A percentile compares a stretch with the other conserved stretches of the same genome.
phyloP scores from a whole-genome alignment of 768 basidiomycete species.

The Rhizopogon sp. region DNA sequence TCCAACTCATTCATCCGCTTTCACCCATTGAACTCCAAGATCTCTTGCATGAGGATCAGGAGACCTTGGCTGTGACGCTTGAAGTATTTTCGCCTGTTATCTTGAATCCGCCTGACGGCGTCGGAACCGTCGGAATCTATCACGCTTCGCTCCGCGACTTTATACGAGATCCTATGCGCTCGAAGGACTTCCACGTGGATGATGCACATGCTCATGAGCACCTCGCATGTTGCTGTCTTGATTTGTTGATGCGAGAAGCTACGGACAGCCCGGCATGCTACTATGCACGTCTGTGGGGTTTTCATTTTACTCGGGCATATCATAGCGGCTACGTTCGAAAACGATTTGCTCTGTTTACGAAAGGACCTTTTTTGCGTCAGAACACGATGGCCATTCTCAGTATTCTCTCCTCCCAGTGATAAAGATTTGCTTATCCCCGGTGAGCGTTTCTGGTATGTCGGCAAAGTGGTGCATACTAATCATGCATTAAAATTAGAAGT shows the following conservation, averaged over 20 bases:
- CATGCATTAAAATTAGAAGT: not conserved
- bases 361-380: not conserved
- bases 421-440: conserved; percentile 8
- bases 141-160: too few relatives aligned
- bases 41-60: not conserved
- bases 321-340: not conserved
- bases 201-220: too few relatives aligned
- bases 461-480: not conserved
- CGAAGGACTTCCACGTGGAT: too few relatives aligned
- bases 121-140: too few relatives aligned
- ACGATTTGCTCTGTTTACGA: not conserved
- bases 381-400: too few relatives aligned
- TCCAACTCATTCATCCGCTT: not conserved
- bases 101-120: too few relatives aligned
- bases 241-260: not conserved
- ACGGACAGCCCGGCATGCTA: too few relatives aligned
- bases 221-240: too few relatives aligned
- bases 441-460: conserved; percentile 4
- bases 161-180: too few relatives aligned
- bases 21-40: not conserved
- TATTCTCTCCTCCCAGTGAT: not conserved
- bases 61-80: not conserved
- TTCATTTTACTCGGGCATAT: not conserved
- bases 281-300: not conserved
- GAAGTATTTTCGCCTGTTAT: not conserved